A percentile compares a stretch with the other conserved stretches of the same genome.
Conservation (phyloP, 306 rosid species). For the Ormosia emarginata region DNA sequence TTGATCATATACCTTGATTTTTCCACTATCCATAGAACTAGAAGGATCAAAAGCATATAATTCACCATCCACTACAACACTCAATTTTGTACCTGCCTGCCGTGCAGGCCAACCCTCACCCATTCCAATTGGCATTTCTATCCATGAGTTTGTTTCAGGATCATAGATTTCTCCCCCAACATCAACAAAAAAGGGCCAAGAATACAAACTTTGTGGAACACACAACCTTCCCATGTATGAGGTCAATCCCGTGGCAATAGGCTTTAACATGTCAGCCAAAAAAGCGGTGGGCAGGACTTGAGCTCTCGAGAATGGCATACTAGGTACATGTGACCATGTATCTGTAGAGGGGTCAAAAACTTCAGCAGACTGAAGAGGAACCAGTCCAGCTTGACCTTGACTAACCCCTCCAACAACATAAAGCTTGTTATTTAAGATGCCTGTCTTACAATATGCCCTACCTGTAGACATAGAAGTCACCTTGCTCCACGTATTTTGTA, state of each 20-base stretch:
- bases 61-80: slow-evolving; percentile 82
- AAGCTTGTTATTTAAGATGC: slow-evolving; percentile 75
- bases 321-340: slow-evolving; percentile 73
- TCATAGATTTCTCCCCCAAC: slow-evolving; percentile 95
- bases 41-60: slow-evolving; percentile 92
- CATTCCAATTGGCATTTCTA: slow-evolving; percentile 92
- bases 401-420: slow-evolving; percentile 96
- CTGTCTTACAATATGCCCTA: slow-evolving; percentile 88
- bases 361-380: slow-evolving; percentile 95
- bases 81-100: slow-evolving; percentile 85
- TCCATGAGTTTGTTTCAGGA: slow-evolving; percentile 80
- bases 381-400: slow-evolving; percentile 71
- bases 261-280: slow-evolving; percentile 86
- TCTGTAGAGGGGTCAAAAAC: slow-evolving; percentile 72
- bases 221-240: slow-evolving; percentile 81
- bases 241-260: slow-evolving; percentile 87
- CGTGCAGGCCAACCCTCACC: slow-evolving; percentile 97
- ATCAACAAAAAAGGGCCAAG: slow-evolving; percentile 97
- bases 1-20: slow-evolving; percentile 85
- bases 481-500: slow-evolving; percentile 68
- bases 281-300: slow-evolving; percentile 70
- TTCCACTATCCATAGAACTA: slow-evolving; percentile 68
- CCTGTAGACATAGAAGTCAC: slow-evolving; percentile 73
- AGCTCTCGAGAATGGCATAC: slow-evolving; percentile 94
- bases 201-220: slow-evolving; percentile 86